Evolutionary conservation across 805 yeast genomes (phyloP), one percentile per base, ranked within the genome.

Genomic region (Lipomyces chichibuensis): DNA sequence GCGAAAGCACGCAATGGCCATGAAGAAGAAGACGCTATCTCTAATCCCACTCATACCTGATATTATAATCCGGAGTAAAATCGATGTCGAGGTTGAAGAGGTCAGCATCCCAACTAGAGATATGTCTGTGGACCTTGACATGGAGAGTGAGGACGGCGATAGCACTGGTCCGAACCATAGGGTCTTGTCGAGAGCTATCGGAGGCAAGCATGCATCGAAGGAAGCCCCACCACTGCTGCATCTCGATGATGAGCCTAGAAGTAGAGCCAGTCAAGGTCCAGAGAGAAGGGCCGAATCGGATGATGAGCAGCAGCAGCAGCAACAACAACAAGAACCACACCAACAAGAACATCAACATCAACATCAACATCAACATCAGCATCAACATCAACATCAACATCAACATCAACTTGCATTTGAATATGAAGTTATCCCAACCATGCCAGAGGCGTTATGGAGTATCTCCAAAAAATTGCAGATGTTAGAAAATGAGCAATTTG

Each of bases 1-100:
- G 57, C 82, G 99, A 59, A 90, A 87, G 0, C 98, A 95, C 79
- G 99, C 99, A 0, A 78, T 90, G 59, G 97, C 98, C 1, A 96
- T 95, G 99, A 96, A 92, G 73, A 92, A 92, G 78, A 91, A 90
- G 75, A 87, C 98, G 0, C 76, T 86, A 62, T 83, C 87, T 58
- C 81, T 95, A 62, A 84, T 87, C 5, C 97, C 97, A 0, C 80
- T 91, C 68, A 94, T 95, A 52, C 99, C 99, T 0, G 96, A 95
- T 74, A 91, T 95, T 62, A 83, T 85, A 0, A 84, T 95, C 3
- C 83, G 92, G 71, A 92, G 76, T 43, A 66, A 82, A 43, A 75
- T 77, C 7, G 80, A 80, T 59, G 79, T 78, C 27, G 81, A 78
- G 63, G 79, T 81, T 8, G 81, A 79, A 69, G 80, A 75, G 65